A percentile compares a stretch with the other conserved stretches of the same genome.
Evolutionary conservation across 2,329 filamentous ascomycete species (phyloP).

Genomic region (Arthroderma sp.): DNA sequence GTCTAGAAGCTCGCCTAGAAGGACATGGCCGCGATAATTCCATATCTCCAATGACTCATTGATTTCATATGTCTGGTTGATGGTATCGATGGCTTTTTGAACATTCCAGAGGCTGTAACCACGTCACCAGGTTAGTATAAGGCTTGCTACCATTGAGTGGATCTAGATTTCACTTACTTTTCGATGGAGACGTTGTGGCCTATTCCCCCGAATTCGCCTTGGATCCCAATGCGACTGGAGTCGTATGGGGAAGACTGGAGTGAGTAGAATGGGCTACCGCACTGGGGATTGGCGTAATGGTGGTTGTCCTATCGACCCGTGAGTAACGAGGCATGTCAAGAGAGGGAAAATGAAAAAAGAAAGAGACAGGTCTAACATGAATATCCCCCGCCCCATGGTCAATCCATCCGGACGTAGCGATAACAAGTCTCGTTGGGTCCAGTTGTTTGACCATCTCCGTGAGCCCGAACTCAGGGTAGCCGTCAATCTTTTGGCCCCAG

Average conservation of each 20-base stretch:
- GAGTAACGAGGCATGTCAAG: constrained; percentile 17
- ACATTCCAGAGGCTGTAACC: constrained; percentile 52
- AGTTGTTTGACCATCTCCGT: constrained; percentile 42
- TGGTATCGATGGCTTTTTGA: constrained; percentile 42
- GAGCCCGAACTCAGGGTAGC: constrained; percentile 42
- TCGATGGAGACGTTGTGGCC: constrained; percentile 51
- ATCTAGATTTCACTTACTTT: constrained; percentile 33
- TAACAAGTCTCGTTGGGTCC: constrained; percentile 52
- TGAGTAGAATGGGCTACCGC: constrained; percentile 56
- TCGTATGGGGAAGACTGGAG: constrained; percentile 43
- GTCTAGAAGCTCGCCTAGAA: constrained; percentile 35
- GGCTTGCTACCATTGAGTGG: neutral
- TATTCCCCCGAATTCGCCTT: constrained; percentile 59
- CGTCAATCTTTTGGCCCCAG: constrained; percentile 45
- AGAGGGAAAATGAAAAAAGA: too few species aligned
- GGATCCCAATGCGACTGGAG: constrained; percentile 48
- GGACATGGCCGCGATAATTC: constrained; percentile 50
- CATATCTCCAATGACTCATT: constrained; percentile 44
- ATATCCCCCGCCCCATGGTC: constrained; percentile 58
- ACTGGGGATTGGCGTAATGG: constrained; percentile 59
- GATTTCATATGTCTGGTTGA: constrained; percentile 57
- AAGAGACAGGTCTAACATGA: constrained; percentile 13
- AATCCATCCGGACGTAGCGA: constrained; percentile 51
- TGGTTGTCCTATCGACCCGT: constrained; percentile 43
- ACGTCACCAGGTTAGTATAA: neutral